These are phyloP conservation scores for Sanguinoderma infundibulare DNA, from an alignment of 1,284 basidiomycete species.

Conservation along the genomic window DNA sequence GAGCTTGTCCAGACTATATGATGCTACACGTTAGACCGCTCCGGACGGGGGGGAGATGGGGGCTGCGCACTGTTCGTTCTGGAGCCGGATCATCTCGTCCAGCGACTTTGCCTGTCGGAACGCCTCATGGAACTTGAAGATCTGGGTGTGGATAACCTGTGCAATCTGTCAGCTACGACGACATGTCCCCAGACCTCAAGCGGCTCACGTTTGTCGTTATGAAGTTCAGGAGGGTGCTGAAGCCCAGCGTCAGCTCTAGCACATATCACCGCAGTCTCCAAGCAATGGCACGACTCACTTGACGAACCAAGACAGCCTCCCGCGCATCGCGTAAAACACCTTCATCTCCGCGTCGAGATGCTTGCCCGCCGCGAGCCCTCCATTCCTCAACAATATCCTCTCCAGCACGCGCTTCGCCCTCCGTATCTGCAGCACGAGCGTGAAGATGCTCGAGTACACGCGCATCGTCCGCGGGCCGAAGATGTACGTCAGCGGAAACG, in stretches of 20 bases:
- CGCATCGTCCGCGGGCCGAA: constrained; percentile 66
- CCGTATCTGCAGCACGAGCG: constrained; percentile 78
- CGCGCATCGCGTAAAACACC: constrained; percentile 73
- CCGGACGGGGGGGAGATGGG: neutral
- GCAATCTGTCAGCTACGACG: constrained; percentile 1
- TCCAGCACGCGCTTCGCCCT: constrained; percentile 76
- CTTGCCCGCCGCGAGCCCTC: constrained; percentile 34
- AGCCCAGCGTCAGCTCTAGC: neutral
- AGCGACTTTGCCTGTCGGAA: constrained; percentile 66
- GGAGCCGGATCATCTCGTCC: constrained; percentile 76
- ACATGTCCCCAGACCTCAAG: neutral
- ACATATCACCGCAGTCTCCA: neutral
- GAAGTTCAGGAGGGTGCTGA: constrained; percentile 74
- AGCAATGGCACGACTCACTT: constrained; percentile 61
- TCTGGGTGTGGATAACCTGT: constrained; percentile 73
- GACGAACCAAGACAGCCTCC: constrained; percentile 81
- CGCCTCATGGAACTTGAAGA: constrained; percentile 58
- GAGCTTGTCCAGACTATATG: constrained; percentile 61
- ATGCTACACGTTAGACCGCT: neutral
- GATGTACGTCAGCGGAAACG: constrained; percentile 83
- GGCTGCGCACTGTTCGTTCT: constrained; percentile 70
- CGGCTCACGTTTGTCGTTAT: constrained; percentile 69
- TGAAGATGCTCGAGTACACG: constrained; percentile 73
- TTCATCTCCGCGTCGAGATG: constrained; percentile 54
- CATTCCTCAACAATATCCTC: constrained; percentile 63